Conservation (phyloP, 73 alveolate species). For the Paramecium octaurelia region DNA sequence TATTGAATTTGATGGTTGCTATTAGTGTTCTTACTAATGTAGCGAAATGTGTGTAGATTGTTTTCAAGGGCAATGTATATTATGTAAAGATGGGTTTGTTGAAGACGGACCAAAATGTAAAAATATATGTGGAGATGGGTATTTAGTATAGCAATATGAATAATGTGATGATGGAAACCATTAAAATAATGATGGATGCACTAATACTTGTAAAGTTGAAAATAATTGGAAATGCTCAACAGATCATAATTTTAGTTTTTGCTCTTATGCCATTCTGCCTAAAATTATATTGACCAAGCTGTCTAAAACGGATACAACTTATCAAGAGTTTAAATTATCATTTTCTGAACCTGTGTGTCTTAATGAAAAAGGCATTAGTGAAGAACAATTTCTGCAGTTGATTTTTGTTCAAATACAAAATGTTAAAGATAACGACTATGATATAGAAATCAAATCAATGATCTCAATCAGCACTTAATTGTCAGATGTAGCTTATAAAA, state of each 20-base stretch:
- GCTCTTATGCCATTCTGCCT: background rate
- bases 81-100: background rate
- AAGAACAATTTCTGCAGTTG: background rate
- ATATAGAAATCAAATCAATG: background rate
- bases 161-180: background rate
- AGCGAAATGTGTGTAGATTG: background rate
- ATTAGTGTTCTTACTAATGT: background rate
- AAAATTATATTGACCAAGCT: too few species aligned
- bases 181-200: background rate
- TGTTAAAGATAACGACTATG: too few species aligned
- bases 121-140: background rate
- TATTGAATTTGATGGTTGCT: background rate
- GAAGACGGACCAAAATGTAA: background rate
- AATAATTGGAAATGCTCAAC: background rate
- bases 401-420: too few species aligned
- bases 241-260: background rate
- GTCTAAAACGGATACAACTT: background rate
- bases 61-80: background rate
- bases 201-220: background rate
- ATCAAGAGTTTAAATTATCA: background rate
- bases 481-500: background rate
- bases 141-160: background rate
- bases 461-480: too few species aligned
- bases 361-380: background rate
- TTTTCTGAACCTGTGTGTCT: background rate